Conservation (phyloP, 345 rosid genomes). For the Carallia pectinifolia region DNA sequence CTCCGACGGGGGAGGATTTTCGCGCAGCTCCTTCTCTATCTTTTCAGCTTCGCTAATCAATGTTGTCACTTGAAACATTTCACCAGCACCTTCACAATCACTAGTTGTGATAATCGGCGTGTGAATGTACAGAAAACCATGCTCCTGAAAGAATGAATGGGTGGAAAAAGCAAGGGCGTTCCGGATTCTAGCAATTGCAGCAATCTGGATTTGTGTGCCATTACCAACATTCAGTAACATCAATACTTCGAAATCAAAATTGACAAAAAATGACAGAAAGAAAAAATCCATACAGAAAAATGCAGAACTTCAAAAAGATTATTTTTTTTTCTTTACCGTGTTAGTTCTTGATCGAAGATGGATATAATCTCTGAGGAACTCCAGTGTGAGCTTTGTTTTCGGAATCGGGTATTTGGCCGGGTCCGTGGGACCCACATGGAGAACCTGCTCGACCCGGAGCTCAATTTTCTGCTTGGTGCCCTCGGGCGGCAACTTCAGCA, state of each 20-base stretch:
- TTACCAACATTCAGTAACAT: neutral
- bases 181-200: conserved; percentile 85
- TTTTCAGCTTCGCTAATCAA: conserved; percentile 63
- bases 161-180: conserved; percentile 87
- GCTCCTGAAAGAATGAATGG: conserved; percentile 77
- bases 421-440: conserved; percentile 61
- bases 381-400: conserved; percentile 78
- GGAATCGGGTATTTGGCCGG: conserved; percentile 79
- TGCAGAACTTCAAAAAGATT: neutral
- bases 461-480: conserved; percentile 80
- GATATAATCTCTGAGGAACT: conserved; percentile 66
- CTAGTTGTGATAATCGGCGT: conserved; percentile 88
- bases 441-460: conserved; percentile 66
- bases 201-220: conserved; percentile 40
- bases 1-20: conserved; percentile 79
- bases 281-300: neutral
- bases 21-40: conserved; percentile 64
- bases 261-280: neutral
- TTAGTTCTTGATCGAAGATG: conserved; percentile 83
- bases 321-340: conserved; percentile 43
- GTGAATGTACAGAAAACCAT: conserved; percentile 67
- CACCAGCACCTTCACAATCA: conserved; percentile 98
- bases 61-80: conserved; percentile 95
- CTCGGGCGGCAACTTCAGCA: conserved; percentile 67
- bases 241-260: no score